phyloP scores from a whole-genome alignment of 2,329 filamentous ascomycete genomes.

The Aspergillus piperis region DNA sequence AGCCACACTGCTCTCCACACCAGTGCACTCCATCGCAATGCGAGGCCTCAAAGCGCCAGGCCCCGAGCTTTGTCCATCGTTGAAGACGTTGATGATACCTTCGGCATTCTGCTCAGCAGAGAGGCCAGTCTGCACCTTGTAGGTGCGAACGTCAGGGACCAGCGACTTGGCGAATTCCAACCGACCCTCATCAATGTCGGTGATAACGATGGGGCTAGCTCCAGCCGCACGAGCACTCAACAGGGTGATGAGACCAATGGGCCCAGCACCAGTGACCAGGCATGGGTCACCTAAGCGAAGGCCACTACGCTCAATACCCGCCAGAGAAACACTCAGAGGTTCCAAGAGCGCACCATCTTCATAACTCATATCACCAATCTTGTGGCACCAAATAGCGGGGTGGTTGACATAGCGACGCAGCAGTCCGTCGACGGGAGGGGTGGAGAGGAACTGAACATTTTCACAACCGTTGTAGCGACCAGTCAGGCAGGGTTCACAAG shows the following conservation, averaged over 20 bases:
- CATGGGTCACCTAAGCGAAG: constrained; percentile 83
- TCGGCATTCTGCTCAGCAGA: constrained; percentile 69
- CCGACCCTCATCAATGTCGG: constrained; percentile 86
- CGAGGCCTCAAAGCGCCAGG: constrained; percentile 70
- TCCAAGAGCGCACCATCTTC: constrained; percentile 91
- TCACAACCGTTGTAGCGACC: constrained; percentile 96
- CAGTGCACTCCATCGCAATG: constrained; percentile 88
- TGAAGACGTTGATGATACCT: constrained; percentile 69
- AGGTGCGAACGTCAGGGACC: constrained; percentile 75
- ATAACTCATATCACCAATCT: constrained; percentile 88
- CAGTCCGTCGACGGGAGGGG: constrained; percentile 83
- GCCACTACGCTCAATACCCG: constrained; percentile 79
- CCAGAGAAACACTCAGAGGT: constrained; percentile 84
- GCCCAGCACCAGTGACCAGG: constrained; percentile 87
- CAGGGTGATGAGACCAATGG: constrained; percentile 87
- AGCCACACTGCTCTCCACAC: constrained; percentile 84
- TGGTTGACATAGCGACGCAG: constrained; percentile 93
- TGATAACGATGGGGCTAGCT: constrained; percentile 87
- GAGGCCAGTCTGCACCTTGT: constrained; percentile 51
- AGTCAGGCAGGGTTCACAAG: constrained; percentile 86
- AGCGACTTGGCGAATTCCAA: constrained; percentile 82
- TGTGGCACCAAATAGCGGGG: constrained; percentile 92
- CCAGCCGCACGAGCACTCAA: constrained; percentile 83
- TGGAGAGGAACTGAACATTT: constrained; percentile 81
- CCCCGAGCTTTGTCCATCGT: constrained; percentile 42